phyloP scores from a whole-genome alignment of 495 filamentous ascomycete species.

The Podospora fimiseda region DNA sequence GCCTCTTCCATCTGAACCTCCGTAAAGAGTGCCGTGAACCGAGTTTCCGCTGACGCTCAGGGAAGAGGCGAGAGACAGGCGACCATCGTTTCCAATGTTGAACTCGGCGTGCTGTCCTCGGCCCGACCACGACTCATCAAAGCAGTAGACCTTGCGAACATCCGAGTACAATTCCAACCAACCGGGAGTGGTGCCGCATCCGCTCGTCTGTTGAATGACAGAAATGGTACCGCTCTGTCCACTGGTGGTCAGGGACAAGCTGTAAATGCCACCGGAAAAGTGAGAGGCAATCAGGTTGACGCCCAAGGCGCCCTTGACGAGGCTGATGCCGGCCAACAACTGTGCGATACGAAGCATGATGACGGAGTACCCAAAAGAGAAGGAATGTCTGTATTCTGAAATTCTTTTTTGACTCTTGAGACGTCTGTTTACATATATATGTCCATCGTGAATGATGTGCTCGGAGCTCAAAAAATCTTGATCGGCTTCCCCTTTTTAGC shows the following conservation, averaged over 20 bases:
- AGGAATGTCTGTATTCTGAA: too few species aligned
- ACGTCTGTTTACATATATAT: too few species aligned
- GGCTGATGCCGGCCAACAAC: constrained; percentile 9
- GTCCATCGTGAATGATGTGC: too few species aligned
- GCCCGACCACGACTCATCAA: constrained; percentile 46
- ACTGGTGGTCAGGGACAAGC: constrained; percentile 24
- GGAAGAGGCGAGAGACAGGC: constrained; percentile 30
- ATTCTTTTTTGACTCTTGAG: too few species aligned
- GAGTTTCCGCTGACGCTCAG: constrained; percentile 32
- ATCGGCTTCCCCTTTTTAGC: constrained; percentile 8
- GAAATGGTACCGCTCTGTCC: constrained; percentile 26
- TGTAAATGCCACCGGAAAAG: constrained; percentile 37
- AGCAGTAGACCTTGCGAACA: constrained; percentile 49
- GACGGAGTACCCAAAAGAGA: too few species aligned
- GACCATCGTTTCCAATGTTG: constrained; percentile 33
- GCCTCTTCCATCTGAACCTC: constrained; percentile 30
- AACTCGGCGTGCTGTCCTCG: constrained; percentile 39
- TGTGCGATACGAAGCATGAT: constrained; percentile 8
- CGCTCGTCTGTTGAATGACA: constrained; percentile 24
- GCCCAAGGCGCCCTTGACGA: constrained; percentile 28
- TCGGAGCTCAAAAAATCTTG: too few species aligned
- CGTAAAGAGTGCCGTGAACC: constrained; percentile 38
- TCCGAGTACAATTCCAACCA: constrained; percentile 49
- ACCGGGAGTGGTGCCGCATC: constrained; percentile 41
- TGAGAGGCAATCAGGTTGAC: constrained; percentile 37